A percentile compares a stretch with the other conserved stretches of the same genome.
These are phyloP conservation scores for Bruguiera hainesii DNA, from an alignment of 441 rosid species.

Conservation along the genomic window DNA sequence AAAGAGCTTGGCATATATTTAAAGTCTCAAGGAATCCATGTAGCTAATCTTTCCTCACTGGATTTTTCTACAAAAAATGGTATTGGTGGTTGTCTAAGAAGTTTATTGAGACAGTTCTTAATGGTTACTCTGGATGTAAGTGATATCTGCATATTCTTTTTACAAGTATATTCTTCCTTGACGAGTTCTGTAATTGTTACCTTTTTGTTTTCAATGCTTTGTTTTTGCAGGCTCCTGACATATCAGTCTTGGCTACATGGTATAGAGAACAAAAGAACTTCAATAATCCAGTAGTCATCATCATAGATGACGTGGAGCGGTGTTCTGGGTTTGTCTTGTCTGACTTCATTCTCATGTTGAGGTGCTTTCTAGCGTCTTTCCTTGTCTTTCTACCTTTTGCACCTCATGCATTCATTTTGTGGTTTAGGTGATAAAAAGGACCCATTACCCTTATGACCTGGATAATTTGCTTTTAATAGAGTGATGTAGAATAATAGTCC, in stretches of 20 bases:
- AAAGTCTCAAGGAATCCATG: slow-evolving; percentile 74
- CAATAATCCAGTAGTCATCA: slow-evolving; percentile 56
- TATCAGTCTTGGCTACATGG: slow-evolving; percentile 84
- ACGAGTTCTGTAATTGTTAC: slow-evolving; percentile 14
- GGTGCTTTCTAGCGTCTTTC: slow-evolving; percentile 38
- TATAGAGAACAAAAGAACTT: slow-evolving; percentile 51
- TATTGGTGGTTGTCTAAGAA: slow-evolving; percentile 73
- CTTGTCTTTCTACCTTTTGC: background rate
- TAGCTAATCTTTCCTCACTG: slow-evolving; percentile 83
- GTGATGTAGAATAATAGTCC: too few species aligned
- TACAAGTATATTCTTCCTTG: slow-evolving; percentile 13
- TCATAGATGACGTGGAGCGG: slow-evolving; percentile 77
- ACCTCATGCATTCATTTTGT: background rate
- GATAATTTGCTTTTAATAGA: too few species aligned
- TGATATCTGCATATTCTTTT: slow-evolving; percentile 11
- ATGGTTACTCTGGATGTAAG: slow-evolving; percentile 71
- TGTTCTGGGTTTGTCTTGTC: slow-evolving; percentile 80
- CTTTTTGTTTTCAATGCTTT: slow-evolving; percentile 18
- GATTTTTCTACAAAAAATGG: slow-evolving; percentile 75
- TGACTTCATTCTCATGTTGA: slow-evolving; percentile 70
- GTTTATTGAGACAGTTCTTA: slow-evolving; percentile 73
- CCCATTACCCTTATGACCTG: too few species aligned
- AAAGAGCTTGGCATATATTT: slow-evolving; percentile 67
- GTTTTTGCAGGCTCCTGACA: slow-evolving; percentile 64
- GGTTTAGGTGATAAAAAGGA: background rate